Evolutionary conservation across 73 alveolate species (phyloP).

Genomic region (Blepharisma stoltei): DNA sequence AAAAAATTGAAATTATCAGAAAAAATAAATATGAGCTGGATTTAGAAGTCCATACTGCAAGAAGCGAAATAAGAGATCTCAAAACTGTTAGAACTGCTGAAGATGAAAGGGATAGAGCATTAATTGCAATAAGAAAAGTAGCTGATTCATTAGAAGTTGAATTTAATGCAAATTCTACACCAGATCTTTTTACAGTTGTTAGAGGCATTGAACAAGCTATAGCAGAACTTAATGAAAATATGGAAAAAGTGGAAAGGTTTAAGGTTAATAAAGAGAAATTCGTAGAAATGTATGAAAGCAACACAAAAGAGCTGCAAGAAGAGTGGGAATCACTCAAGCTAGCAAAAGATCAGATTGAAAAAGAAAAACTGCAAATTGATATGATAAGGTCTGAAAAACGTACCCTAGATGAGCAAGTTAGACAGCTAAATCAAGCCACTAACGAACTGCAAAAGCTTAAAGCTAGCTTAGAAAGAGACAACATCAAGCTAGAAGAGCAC

Average conservation of each 20-base stretch:
- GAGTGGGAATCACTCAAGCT: not conserved
- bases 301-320: slow-evolving; percentile 28
- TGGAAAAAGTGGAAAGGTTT: slow-evolving; percentile 15
- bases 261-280: slow-evolving; percentile 5
- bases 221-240: not conserved
- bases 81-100: not conserved
- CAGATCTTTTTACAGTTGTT: not conserved
- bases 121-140: not conserved
- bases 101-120: not conserved
- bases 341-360: not conserved
- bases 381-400: not conserved
- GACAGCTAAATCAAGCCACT: not conserved
- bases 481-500: not conserved
- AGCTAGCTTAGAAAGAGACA: slow-evolving; percentile 16
- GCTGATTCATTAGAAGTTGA: not conserved
- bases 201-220: not conserved
- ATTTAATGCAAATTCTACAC: not conserved
- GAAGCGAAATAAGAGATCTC: not conserved
- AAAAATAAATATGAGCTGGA: slow-evolving; percentile 14
- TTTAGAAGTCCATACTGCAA: not conserved
- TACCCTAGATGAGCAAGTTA: not conserved
- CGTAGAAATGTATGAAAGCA: slow-evolving; percentile 25
- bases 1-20: not conserved
- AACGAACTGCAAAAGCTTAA: slow-evolving; percentile 10
- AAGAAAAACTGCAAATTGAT: not conserved